Percentiles rank a stretch among this genome's conserved stretches.
These are phyloP conservation scores for Talaromyces liani DNA, from an alignment of 495 filamentous ascomycete species.

Conservation along the genomic window DNA sequence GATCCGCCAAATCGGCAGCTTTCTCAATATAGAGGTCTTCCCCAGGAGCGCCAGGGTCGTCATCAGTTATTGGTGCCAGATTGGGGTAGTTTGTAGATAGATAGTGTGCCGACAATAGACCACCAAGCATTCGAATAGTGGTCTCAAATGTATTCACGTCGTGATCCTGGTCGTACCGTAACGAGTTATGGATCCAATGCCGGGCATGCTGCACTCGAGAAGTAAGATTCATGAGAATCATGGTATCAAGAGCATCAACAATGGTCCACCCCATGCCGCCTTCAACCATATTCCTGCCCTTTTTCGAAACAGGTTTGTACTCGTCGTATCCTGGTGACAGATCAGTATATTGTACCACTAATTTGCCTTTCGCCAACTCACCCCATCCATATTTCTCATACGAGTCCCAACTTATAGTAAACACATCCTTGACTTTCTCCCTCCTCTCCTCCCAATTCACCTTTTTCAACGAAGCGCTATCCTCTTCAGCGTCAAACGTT, in stretches of 20 bases:
- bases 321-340: conserved; percentile 65
- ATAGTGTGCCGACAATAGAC: conserved; percentile 90
- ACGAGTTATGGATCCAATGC: conserved; percentile 77
- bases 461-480: conserved; percentile 15
- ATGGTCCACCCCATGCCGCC: conserved; percentile 89
- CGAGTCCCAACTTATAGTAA: conserved; percentile 81
- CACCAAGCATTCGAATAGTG: conserved; percentile 95
- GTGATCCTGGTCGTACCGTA: conserved; percentile 84
- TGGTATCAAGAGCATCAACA: conserved; percentile 87
- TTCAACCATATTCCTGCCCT: conserved; percentile 71
- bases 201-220: conserved; percentile 76
- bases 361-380: conserved; percentile 28
- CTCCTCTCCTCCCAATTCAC: conserved; percentile 65
- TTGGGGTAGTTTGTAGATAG: conserved; percentile 67
- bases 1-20: conserved; percentile 83
- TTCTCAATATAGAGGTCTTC: conserved; percentile 96
- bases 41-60: conserved; percentile 57
- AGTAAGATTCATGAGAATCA: conserved; percentile 98
- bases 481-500: conserved; percentile 20
- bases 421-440: conserved; percentile 82
- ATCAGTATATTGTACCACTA: conserved; percentile 8
- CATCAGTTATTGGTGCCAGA: conserved; percentile 57
- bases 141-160: conserved; percentile 98
- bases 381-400: conserved; percentile 96
- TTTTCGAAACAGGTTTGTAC: conserved; percentile 75